phyloP scores from a whole-genome alignment of 176 grass and related monocot species.

The Triticum dicoccoides region DNA sequence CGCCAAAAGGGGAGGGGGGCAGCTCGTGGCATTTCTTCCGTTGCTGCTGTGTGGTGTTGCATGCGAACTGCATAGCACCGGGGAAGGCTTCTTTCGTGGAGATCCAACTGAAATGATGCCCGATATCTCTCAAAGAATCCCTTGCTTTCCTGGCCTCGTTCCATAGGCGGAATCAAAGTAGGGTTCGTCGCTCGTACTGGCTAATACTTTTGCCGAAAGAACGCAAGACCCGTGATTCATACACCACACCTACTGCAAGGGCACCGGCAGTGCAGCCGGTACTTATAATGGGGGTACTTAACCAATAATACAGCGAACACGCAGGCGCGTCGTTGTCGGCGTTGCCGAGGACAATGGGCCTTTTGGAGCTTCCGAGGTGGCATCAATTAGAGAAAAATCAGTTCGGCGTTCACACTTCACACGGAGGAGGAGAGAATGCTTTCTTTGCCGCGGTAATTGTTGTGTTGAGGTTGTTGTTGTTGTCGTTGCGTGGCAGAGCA shows the following conservation, averaged over 20 bases:
- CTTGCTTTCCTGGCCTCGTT: slow-evolving; percentile 1
- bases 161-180: slow-evolving; percentile 31
- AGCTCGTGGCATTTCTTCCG: background rate
- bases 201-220: slow-evolving; percentile 26
- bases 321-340: background rate
- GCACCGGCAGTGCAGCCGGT: background rate
- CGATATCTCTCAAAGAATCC: slow-evolving; percentile 41
- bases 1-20: slow-evolving; percentile 18
- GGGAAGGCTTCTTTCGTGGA: background rate
- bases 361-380: slow-evolving; percentile 2
- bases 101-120: slow-evolving; percentile 36
- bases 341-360: background rate
- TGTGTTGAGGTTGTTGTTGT: background rate
- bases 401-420: background rate
- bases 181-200: background rate
- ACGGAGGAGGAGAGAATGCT: background rate
- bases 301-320: background rate
- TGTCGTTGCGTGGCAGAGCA: background rate
- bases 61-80: background rate
- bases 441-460: slow-evolving; percentile 3
- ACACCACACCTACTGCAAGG: slow-evolving; percentile 27
- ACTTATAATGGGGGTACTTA: background rate
- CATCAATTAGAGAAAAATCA: background rate
- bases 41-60: background rate
- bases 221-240: slow-evolving; percentile 23